Base-by-base conservation (phyloP, 768 basidiomycete genomes). In the Ephemerocybe angulata region DNA sequence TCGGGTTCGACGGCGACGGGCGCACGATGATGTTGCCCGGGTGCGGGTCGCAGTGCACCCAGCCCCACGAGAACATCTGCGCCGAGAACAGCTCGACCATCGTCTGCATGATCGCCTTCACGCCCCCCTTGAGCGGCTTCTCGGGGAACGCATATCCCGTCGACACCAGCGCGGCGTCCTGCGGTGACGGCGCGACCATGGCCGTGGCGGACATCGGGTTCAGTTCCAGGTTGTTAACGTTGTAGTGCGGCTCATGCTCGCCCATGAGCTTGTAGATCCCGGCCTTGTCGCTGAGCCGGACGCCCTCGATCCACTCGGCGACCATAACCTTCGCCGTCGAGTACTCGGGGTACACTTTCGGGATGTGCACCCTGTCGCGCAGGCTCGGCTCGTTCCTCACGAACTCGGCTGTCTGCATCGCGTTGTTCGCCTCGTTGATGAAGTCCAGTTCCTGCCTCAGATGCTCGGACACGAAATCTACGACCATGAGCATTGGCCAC, bases 11-110 rank as follows among this genome's bases (percentile, higher is more conserved):
- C 19, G 84, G 84, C 24, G 83, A 70, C 1, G 81, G 82, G 7
- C 80, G 89, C 62, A 87, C 82, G 69, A 83, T 82, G 56, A 95
- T 80, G 68, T 96, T 92, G 10, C 89, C 88, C 2, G 86, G 86
- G 59, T 89, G 83, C 0, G 83, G 83, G 54, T 85, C 83, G 64
- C 92, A 92, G 67, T 91, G 86, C 3, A 93, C 87, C 79, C 86
- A 93, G 11, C 93, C 93, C 89, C 89, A 97, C 55, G 81, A 80
- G 67, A 97, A 98, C 70, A 94, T 94, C 75, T 84, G 92, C 2
- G 88, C 90, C 28, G 87, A 87, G 74, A 94, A 94, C 2, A 93
- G 76, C 57, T 91, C 87, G 33, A 93, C 85, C 80, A 93, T 92
- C 21, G 85, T 85, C 57, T 89, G 83, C 91, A 97, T 93, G 53